Conservation (phyloP, 192 early-diverging fungal species). For the Podila clonocystis region DNA sequence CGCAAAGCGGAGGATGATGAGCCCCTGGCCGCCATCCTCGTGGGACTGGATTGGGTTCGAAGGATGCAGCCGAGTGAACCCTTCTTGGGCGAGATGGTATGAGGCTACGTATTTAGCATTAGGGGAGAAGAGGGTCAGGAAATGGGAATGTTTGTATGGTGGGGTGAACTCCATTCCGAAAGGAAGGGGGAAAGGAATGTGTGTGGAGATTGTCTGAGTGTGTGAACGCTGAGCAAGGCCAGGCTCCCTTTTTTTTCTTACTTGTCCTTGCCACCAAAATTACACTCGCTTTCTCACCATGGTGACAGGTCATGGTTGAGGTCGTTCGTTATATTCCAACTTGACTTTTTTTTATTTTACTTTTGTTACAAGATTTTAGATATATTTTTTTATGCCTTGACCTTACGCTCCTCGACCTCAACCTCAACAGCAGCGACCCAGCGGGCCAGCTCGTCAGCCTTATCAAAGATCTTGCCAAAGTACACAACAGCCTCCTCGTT, state of each 20-base stretch:
- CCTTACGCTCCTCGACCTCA: slow-evolving; percentile 52
- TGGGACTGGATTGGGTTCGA: slow-evolving; percentile 35
- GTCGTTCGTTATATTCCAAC: too few relatives aligned
- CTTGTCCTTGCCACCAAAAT: too few relatives aligned
- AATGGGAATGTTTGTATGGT: slow-evolving; percentile 70
- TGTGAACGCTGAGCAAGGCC: background rate
- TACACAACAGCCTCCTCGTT: slow-evolving; percentile 74
- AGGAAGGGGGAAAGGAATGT: background rate
- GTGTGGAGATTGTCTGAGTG: background rate
- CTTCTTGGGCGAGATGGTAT: slow-evolving; percentile 48
- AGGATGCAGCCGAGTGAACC: slow-evolving; percentile 39
- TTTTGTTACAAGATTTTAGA: background rate
- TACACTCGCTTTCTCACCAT: too few relatives aligned
- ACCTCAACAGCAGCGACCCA: slow-evolving; percentile 56
- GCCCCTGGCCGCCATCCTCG: slow-evolving; percentile 58
- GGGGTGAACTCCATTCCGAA: slow-evolving; percentile 70
- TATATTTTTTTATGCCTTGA: slow-evolving; percentile 30
- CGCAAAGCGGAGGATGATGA: slow-evolving; percentile 77
- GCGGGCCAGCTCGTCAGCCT: slow-evolving; percentile 64
- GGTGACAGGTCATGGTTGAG: too few relatives aligned
- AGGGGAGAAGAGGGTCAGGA: slow-evolving; percentile 70
- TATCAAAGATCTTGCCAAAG: slow-evolving; percentile 69
- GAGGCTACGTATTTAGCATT: slow-evolving; percentile 75
- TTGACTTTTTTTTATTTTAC: slow-evolving; percentile 1
- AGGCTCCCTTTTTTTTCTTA: too few relatives aligned